A percentile compares a stretch with the other conserved stretches of the same genome.
Conservation (phyloP, 495 filamentous ascomycete genomes). For the Lasiosphaeriaceae sp. region DNA sequence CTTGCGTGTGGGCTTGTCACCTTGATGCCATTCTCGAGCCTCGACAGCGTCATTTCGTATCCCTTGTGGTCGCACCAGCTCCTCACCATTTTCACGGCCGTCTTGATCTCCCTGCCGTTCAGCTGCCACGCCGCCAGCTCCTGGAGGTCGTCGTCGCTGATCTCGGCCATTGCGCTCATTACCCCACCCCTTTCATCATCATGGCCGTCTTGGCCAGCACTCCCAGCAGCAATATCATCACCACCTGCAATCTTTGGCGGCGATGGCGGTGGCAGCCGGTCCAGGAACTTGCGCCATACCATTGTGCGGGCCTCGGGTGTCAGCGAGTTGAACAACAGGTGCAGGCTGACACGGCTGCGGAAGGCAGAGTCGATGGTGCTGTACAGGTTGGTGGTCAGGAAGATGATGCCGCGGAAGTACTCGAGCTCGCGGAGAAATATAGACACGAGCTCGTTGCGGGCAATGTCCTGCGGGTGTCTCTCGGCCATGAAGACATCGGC, state of each 20-base stretch:
- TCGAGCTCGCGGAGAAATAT: conserved; percentile 54
- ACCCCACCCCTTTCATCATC: not conserved
- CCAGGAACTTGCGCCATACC: conserved; percentile 33
- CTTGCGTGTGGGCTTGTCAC: conserved; percentile 30
- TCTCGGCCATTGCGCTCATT: conserved; percentile 20
- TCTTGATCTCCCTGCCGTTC: conserved; percentile 65
- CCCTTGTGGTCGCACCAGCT: conserved; percentile 37
- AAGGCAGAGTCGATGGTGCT: conserved; percentile 35
- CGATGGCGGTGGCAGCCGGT: conserved; percentile 7
- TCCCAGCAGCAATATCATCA: no score
- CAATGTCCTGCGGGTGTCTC: conserved; percentile 42
- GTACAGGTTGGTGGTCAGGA: conserved; percentile 48
- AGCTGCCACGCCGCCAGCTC: conserved; percentile 43
- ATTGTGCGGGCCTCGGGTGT: conserved; percentile 21
- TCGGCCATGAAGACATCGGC: conserved; percentile 51
- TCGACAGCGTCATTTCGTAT: conserved; percentile 28
- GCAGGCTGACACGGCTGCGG: conserved; percentile 30
- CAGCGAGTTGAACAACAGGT: conserved; percentile 28
- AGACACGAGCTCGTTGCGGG: conserved; percentile 49
- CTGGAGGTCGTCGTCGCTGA: conserved; percentile 42
- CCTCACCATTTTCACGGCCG: conserved; percentile 51
- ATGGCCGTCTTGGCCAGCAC: not conserved
- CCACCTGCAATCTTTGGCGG: no score
- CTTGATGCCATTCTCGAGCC: conserved; percentile 34
- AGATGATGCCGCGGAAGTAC: conserved; percentile 51